These are phyloP conservation scores for Ceratocystis cubensis DNA, from an alignment of 2,329 filamentous ascomycete species.

Conservation along the genomic window DNA sequence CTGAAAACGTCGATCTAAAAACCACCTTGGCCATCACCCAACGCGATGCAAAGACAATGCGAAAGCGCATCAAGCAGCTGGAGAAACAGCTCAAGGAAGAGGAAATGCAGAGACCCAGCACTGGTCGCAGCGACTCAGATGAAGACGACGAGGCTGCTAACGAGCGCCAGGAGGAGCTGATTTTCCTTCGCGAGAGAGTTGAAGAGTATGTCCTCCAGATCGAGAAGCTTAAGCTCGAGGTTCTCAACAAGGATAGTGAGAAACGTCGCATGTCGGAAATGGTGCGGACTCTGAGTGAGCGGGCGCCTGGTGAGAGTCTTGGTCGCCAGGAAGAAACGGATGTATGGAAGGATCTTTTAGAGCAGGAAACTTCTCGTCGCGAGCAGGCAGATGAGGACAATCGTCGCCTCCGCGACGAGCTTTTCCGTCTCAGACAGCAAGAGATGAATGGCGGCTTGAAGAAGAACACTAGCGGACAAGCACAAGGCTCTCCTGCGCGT, in stretches of 20 bases:
- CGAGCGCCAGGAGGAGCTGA: conserved; percentile 72
- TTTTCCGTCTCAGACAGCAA: conserved; percentile 58
- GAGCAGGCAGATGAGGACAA: conserved; percentile 89
- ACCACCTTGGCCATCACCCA: conserved; percentile 79
- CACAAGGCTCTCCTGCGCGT: conserved; percentile 35
- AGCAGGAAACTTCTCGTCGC: conserved; percentile 77
- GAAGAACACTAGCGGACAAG: conserved; percentile 35
- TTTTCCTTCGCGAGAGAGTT: conserved; percentile 71
- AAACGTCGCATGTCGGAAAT: conserved; percentile 77
- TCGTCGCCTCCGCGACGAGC: conserved; percentile 67
- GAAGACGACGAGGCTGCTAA: conserved; percentile 50
- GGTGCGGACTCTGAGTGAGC: conserved; percentile 45
- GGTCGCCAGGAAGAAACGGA: conserved; percentile 55
- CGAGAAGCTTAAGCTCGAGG: conserved; percentile 68
- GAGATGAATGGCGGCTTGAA: conserved; percentile 33
- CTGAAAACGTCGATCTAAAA: conserved; percentile 90
- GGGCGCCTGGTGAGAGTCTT: conserved; percentile 37
- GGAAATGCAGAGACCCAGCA: conserved; percentile 45
- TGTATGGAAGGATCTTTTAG: conserved; percentile 89
- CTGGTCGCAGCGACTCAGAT: conserved; percentile 45
- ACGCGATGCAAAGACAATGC: conserved; percentile 76
- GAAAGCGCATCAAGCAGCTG: conserved; percentile 70
- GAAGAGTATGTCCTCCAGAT: conserved; percentile 76
- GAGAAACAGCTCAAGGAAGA: conserved; percentile 66
- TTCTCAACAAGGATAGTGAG: conserved; percentile 66